Conservation (phyloP, 352 stramenopile genomes). For the Globisporangium mamillatum region DNA sequence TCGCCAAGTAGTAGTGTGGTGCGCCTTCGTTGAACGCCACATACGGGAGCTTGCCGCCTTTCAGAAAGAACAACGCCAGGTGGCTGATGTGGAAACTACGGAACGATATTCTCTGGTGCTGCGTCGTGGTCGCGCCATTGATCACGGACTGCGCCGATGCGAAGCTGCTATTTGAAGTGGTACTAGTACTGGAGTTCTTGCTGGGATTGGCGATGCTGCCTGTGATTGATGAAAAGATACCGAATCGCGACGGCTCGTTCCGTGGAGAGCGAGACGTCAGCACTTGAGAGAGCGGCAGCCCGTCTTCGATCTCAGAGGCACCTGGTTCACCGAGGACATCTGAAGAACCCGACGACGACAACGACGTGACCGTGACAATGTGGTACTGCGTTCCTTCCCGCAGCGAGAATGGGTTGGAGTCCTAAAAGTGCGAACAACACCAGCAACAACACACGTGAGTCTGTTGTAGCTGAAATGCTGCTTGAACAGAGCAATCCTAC, state of each 20-base stretch:
- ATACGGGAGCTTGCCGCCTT: conserved; percentile 71
- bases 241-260: conserved; percentile 13
- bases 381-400: conserved; percentile 73
- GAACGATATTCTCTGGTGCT: conserved; percentile 77
- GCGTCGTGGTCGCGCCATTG: conserved; percentile 14
- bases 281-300: conserved; percentile 61
- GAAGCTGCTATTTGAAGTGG: neutral
- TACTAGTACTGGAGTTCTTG: neutral
- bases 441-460: neutral
- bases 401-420: conserved; percentile 66
- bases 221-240: neutral
- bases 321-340: conserved; percentile 11
- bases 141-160: conserved; percentile 10
- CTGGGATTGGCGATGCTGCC: neutral
- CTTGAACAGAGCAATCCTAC: conserved; percentile 17
- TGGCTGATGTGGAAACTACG: conserved; percentile 82
- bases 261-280: conserved; percentile 44
- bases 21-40: conserved; percentile 81
- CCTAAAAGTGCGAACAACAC: conserved; percentile 20
- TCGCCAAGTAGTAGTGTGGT: conserved; percentile 77
- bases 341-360: conserved; percentile 35
- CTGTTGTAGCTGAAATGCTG: neutral
- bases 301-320: conserved; percentile 37
- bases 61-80: conserved; percentile 75
- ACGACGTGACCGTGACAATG: conserved; percentile 61